Evolutionary conservation across 352 stramenopile species (phyloP), one percentile per base, ranked within the genome.

Genomic region (Phytophthora cactorum): DNA sequence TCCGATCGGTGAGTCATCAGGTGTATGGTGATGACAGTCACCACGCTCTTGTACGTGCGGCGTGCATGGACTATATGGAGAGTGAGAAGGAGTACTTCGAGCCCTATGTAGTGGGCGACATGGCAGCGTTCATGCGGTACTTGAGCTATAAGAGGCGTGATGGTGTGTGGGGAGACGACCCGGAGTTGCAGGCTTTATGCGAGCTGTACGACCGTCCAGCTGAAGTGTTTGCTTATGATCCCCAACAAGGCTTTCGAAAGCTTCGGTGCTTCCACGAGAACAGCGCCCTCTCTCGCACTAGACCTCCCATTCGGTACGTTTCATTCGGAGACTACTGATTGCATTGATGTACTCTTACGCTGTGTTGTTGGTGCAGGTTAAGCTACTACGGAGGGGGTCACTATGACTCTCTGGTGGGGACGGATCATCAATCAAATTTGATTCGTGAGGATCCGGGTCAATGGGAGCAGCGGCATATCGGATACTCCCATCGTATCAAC

Each of bases 21-120:
- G 81, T 99, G 10, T 99, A 99, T 70, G 97, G 96, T 2, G 85
- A 98, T 66, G 81, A 96, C 39, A 74, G 76, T 4, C 91, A 97
- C 70, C 96, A 99, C 73, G 79, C 59, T 1, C 63, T 98, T 53
- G 88, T 99, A 36, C 91, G 97, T 29, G 72, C 73, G 9, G 76
- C 79, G 28, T 98, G 94, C 68, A 94, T 98, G 75, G 92, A 99
- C 72, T 99, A 98, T 75, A 99, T 99, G 96, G 90, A 92, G 51
- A 84, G 76, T 51, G 90, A 98, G 69, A 90, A 92, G 36, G 86
- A 97, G 49, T 97, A 97, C 72, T 98, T 98, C 75, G 92, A 97
- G 68, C 86, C 88, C 25, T 97, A 95, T 53, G 81, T 97, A 25
- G 86, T 96, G 17, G 94, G 96, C 39, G 83, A 92, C 56, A 90